A percentile compares a stretch with the other conserved stretches of the same genome.
Conservation (phyloP, 257 asterid species). For the Scutellaria minor region DNA sequence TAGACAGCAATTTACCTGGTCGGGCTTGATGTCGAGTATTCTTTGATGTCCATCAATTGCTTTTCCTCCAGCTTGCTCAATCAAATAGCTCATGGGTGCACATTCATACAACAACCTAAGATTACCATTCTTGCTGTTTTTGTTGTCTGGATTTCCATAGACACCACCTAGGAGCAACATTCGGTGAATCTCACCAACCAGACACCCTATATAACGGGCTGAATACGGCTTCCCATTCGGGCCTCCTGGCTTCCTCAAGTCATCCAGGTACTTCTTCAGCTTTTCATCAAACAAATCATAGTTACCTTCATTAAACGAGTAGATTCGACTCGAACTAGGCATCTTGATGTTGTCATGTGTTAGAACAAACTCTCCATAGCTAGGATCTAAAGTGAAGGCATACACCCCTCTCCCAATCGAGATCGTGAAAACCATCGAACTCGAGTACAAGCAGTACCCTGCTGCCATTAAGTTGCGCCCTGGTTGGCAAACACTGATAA, state of each 20-base stretch:
- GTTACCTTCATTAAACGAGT: constrained; percentile 89
- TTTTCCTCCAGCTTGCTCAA: constrained; percentile 88
- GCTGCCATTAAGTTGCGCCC: constrained; percentile 88
- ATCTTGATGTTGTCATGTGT: constrained; percentile 75
- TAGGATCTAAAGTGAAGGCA: constrained; percentile 68
- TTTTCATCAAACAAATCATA: constrained; percentile 75
- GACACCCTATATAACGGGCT: constrained; percentile 74
- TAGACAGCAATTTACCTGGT: constrained; percentile 43
- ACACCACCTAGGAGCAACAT: constrained; percentile 77
- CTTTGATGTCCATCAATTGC: constrained; percentile 66
- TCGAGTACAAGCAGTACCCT: constrained; percentile 85
- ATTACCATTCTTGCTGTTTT: constrained; percentile 68
- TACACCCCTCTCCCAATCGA: constrained; percentile 75
- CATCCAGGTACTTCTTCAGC: constrained; percentile 70
- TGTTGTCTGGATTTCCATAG: constrained; percentile 78
- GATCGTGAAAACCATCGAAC: constrained; percentile 71
- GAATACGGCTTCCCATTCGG: constrained; percentile 77
- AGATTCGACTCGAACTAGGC: constrained; percentile 63
- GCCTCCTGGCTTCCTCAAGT: constrained; percentile 75
- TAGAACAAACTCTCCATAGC: constrained; percentile 72
- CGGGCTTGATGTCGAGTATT: constrained; percentile 75
- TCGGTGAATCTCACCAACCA: constrained; percentile 81
- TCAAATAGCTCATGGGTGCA: constrained; percentile 83
- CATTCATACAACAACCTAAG: constrained; percentile 82
- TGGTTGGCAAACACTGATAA: constrained; percentile 80